Base-by-base conservation (phyloP, 495 filamentous ascomycete species). In the Lasiosphaeria ovina region DNA sequence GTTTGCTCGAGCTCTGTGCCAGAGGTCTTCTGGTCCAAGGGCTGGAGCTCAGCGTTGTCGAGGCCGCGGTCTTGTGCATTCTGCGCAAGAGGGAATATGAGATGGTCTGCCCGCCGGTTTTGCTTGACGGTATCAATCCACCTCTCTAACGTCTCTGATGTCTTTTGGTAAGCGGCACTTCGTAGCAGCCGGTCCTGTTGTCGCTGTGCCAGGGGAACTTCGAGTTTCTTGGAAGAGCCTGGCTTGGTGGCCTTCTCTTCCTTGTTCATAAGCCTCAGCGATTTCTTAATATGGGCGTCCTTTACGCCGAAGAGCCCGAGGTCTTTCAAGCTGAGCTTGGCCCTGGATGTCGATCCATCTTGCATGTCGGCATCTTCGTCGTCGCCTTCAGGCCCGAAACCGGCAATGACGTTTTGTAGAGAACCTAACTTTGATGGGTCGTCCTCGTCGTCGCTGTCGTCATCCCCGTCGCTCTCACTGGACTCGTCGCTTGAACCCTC, bases 101-200 rank as follows among this genome's bases (percentile, higher is more conserved):
- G 77, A 72, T 97, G 93, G 34, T 97, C 95, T 4, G 94, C 93
- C 60, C 91, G 82, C 44, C 95, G 86, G 72, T 97, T 96, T 34
- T 90, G 86, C 72, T 96, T 96, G 66, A 98, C 92, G 0, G 95
- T 97, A 54, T 96, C 93, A 17, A 87, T 84, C 94, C 94, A 98
- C 61, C 90, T 85, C 59, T 89, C 87, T 32, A 98, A 77, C 0
- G 91, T 91, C 72, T 97, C 88, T 66, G 92, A 97, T 48, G 91
- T 93, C 77, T 96, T 91, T 35, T 92, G 85, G 69, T 91, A 96
- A 2, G 94, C 94, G 12, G 86, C 93, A 54, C 74, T 72, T n/a
- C 94, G 89, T 65, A 97, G 87, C 5, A 97, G 72, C 51, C 86
- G 85, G 68, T 96, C 93, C 68, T 98, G 92, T 62, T 96, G 90